Evolutionary conservation across 495 filamentous ascomycete genomes (phyloP).

Genomic region (Daldinia vernicosa): DNA sequence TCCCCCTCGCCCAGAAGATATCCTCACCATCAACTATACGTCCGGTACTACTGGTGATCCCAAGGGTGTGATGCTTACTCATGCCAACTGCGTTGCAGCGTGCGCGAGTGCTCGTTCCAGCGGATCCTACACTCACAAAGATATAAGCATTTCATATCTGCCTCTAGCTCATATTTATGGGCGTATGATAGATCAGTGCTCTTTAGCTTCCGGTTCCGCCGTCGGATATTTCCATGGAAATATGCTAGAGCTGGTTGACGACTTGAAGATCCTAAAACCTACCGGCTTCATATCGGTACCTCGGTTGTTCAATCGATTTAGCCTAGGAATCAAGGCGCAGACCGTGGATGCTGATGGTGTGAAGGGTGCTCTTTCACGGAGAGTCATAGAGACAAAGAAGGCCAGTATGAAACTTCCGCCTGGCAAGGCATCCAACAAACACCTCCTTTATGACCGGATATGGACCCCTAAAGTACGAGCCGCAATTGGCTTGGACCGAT

Average conservation of each 20-base stretch:
- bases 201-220: constrained; percentile 73
- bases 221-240: constrained; percentile 98
- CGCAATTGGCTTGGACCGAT: constrained; percentile 80
- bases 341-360: constrained; percentile 83
- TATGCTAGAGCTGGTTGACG: constrained; percentile 85
- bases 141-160: constrained; percentile 84
- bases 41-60: constrained; percentile 94
- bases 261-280: constrained; percentile 86
- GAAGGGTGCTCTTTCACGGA: constrained; percentile 81
- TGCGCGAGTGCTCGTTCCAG: constrained; percentile 65
- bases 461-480: constrained; percentile 90
- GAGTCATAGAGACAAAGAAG: constrained; percentile 80
- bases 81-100: constrained; percentile 80
- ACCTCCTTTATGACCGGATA: constrained; percentile 88
- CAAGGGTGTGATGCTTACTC: constrained; percentile 91
- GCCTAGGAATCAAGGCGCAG: constrained; percentile 75
- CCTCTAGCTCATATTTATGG: constrained; percentile 95
- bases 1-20: constrained; percentile 76
- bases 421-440: constrained; percentile 78
- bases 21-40: constrained; percentile 97
- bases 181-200: constrained; percentile 79
- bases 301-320: constrained; percentile 92
- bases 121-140: constrained; percentile 58
- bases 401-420: constrained; percentile 75
- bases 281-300: constrained; percentile 89